Evolutionary conservation across 73 alveolate species (phyloP).

Genomic region (Paramecium caudatum): DNA sequence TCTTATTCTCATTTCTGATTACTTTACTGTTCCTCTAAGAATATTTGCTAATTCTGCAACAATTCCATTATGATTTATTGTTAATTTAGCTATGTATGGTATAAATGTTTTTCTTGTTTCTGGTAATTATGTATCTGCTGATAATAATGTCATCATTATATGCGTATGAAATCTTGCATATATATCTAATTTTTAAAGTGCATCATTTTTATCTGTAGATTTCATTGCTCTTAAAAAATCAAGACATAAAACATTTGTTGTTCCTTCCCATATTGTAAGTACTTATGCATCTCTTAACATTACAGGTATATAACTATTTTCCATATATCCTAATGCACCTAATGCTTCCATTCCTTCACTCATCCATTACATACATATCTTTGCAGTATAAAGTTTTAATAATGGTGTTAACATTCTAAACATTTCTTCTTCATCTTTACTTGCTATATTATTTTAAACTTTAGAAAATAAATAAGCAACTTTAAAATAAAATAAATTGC

Average conservation of each 20-base stretch:
- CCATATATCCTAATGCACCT: constrained; percentile 94
- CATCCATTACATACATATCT: constrained; percentile 77
- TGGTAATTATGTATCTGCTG: constrained; percentile 54
- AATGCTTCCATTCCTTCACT: constrained; percentile 90
- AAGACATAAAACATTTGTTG: constrained; percentile 86
- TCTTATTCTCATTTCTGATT: constrained; percentile 36
- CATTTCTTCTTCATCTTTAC: constrained; percentile 67
- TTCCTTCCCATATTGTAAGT: constrained; percentile 94
- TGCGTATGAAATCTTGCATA: constrained; percentile 9
- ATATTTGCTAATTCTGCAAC: constrained; percentile 6
- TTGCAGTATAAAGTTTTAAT: constrained; percentile 89
- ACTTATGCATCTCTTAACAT: constrained; percentile 91
- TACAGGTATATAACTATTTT: constrained; percentile 84
- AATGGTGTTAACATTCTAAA: constrained; percentile 89
- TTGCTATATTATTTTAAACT: constrained; percentile 76
- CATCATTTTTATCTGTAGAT: neutral
- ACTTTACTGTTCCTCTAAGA: neutral
- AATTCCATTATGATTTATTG: neutral
- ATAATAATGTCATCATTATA: constrained; percentile 45
- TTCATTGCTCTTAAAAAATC: constrained; percentile 85
- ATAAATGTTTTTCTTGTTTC: neutral
- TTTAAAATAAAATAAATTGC: constrained; percentile 77
- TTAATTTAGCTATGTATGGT: neutral
- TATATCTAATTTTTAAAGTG: constrained; percentile 3
- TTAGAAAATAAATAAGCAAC: constrained; percentile 77